These are phyloP conservation scores for Seminavis robusta DNA, from an alignment of 108 stramenopile genomes.

Conservation along the genomic window DNA sequence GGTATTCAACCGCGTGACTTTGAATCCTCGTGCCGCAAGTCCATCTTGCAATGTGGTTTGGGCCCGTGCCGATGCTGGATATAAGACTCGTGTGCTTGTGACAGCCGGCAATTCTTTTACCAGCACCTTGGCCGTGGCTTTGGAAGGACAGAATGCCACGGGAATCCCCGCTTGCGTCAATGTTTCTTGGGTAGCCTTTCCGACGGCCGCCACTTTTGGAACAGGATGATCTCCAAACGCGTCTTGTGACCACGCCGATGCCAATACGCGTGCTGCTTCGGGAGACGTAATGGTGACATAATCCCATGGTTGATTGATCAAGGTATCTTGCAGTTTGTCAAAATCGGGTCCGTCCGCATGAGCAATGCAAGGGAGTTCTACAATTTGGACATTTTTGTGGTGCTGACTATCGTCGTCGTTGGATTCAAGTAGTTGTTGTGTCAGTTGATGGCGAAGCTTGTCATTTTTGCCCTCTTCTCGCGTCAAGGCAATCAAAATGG, in stretches of 20 bases:
- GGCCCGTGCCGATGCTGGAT: constrained; percentile 82
- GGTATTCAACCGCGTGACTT: constrained; percentile 68
- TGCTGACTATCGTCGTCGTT: constrained; percentile 7
- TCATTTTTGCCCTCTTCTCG: constrained; percentile 84
- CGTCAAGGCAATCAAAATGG: constrained; percentile 56
- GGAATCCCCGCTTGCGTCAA: constrained; percentile 44
- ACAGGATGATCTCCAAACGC: constrained; percentile 26
- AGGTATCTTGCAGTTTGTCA: constrained; percentile 31
- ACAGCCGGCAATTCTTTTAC: constrained; percentile 54
- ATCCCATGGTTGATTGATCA: constrained; percentile 45
- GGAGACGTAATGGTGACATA: constrained; percentile 84
- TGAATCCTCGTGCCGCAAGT: constrained; percentile 54
- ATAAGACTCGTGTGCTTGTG: constrained; percentile 46
- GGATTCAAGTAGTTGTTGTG: constrained; percentile 34
- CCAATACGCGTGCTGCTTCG: constrained; percentile 75
- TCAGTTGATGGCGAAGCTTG: too few species aligned
- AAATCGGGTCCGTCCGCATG: constrained; percentile 77
- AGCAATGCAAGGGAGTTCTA: constrained; percentile 83
- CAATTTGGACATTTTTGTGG: constrained; percentile 18
- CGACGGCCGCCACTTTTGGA: constrained; percentile 63
- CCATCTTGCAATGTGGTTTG: constrained; percentile 59
- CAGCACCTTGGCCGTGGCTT: constrained; percentile 69
- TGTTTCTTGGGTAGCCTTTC: constrained; percentile 68
- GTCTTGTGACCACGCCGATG: constrained; percentile 65
- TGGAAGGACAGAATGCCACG: constrained; percentile 71